Evolutionary conservation across 1,284 basidiomycete genomes (phyloP).

Genomic region (Somion occarium): DNA sequence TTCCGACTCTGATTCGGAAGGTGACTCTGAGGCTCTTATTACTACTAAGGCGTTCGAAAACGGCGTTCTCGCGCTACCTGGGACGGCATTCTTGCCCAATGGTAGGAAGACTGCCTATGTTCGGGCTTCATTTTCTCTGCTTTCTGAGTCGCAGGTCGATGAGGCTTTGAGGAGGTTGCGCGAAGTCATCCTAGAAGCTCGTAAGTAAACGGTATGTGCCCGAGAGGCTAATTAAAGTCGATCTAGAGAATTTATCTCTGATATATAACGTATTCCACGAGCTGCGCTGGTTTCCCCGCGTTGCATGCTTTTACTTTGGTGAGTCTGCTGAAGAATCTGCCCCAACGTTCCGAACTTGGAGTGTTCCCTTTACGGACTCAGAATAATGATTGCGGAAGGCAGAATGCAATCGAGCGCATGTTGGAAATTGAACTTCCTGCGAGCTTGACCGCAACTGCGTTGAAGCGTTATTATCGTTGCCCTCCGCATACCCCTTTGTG

Average conservation of each 20-base stretch:
- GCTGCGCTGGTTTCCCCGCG: neutral
- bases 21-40: constrained; percentile 77
- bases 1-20: constrained; percentile 35
- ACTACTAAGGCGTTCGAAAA: constrained; percentile 73
- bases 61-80: constrained; percentile 90
- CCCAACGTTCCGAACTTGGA: neutral
- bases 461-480: neutral
- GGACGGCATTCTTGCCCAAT: constrained; percentile 73
- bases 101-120: constrained; percentile 69
- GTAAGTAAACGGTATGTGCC: neutral
- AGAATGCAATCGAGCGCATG: too few relatives aligned
- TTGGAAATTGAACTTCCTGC: too few relatives aligned
- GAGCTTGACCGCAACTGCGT: too few relatives aligned
- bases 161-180: constrained; percentile 71
- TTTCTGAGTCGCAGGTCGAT: constrained; percentile 67
- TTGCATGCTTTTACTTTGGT: too few relatives aligned
- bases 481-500: neutral
- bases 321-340: too few relatives aligned
- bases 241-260: neutral
- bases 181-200: constrained; percentile 32
- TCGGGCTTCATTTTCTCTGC: constrained; percentile 75
- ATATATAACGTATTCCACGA: neutral
- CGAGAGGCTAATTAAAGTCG: neutral
- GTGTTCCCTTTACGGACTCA: neutral
- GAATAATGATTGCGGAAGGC: neutral